Base-by-base conservation (phyloP, 202 grass and related monocot species). In the Dendrocalamus latiflorus region DNA sequence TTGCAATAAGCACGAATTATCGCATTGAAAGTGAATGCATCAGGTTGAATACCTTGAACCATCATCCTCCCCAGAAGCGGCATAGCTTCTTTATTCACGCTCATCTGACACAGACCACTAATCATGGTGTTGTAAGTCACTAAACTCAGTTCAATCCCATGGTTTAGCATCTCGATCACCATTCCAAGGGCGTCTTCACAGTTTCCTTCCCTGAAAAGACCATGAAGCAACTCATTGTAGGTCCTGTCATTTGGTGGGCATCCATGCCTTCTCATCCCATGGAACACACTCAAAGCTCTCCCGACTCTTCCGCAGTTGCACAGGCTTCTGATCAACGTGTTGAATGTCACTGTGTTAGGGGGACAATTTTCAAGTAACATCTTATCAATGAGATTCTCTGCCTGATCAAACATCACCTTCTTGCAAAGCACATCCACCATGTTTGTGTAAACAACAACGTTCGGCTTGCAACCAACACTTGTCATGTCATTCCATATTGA, bases 101-200 rank as follows among this genome's bases (percentile, higher is more conserved):
- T 22, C 68, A 86, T 65, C 38, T 77, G 82, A 70, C 88, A 91
- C 18, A 98, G 28, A 69, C 92, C 89, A 56, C 84, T 84, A 89
- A 94, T 75, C n/a, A 89, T 63, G 54, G 86, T 98, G 88, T 93
- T 98, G 74, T 88, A 98, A 49, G 92, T 94, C 51, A 98, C 85
- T 67, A 91, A 24, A 68, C 59, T 81, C 81, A 93, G 80, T 22
- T 86, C 67, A 62, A 66, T 45, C 51, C 91, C 87, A 81, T 59
- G 48, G 37, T 86, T 80, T 75, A 85, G 48, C 88, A 94, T 93
- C 28, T 93, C 84, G 5, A 67, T 87, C 68, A 87, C 77, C 78
- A 98, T 72, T 78, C 49, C 24, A 67, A 94, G 76, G 58, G 89
- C 88, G 15, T 70, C 79, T 86, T 80, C 70, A 11, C 45, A 41